phyloP scores from a whole-genome alignment of 805 yeast genomes.

The Candida piceae region DNA sequence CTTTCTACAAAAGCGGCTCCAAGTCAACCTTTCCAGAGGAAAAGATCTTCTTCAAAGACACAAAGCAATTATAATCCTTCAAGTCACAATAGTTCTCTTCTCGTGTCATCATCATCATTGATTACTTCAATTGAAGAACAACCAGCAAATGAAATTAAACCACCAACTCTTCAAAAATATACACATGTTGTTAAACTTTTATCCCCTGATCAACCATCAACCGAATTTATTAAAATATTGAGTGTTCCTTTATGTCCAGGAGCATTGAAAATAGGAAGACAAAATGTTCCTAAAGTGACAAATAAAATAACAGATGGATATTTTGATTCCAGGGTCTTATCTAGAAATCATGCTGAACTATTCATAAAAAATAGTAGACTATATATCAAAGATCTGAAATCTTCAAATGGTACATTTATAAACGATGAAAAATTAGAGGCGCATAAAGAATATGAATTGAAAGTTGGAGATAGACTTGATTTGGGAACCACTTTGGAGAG shows the following conservation, averaged over 20 bases:
- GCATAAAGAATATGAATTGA: constrained; percentile 59
- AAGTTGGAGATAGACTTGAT: constrained; percentile 83
- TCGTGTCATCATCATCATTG: constrained; percentile 6
- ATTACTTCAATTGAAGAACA: constrained; percentile 5
- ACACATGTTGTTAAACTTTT: constrained; percentile 63
- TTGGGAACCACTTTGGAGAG: constrained; percentile 85
- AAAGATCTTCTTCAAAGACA: constrained; percentile 30
- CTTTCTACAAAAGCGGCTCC: too few species aligned
- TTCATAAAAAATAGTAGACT: constrained; percentile 60
- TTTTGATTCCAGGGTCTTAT: constrained; percentile 88
- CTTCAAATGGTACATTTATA: constrained; percentile 92
- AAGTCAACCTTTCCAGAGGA: constrained; percentile 21
- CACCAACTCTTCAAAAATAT: constrained; percentile 28
- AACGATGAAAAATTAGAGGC: constrained; percentile 66
- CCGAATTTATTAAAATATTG: constrained; percentile 60
- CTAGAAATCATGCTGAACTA: constrained; percentile 90
- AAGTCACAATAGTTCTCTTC: constrained; percentile 13
- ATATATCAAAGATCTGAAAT: constrained; percentile 78
- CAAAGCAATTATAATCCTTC: constrained; percentile 29
- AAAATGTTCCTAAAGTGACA: constrained; percentile 59
- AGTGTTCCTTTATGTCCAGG: constrained; percentile 80
- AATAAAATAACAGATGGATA: constrained; percentile 77
- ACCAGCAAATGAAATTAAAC: constrained; percentile 5
- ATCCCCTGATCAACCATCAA: constrained; percentile 76
- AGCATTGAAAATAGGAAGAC: constrained; percentile 83